Evolutionary conservation across 2,329 filamentous ascomycete species (phyloP).

Genomic region (Dactylellina sp.): DNA sequence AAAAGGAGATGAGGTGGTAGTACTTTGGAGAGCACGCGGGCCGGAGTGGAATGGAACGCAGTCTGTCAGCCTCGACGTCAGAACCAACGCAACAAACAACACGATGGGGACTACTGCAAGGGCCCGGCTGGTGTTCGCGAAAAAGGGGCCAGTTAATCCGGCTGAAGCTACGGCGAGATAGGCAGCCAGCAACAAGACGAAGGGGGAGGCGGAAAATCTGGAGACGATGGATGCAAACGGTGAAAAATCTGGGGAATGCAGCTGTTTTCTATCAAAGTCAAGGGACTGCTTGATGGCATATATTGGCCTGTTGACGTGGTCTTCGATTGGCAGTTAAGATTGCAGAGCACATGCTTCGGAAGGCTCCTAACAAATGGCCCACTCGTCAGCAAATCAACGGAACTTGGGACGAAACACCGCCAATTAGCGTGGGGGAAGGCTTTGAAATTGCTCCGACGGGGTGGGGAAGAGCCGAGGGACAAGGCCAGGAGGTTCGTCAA

Average conservation of each 20-base stretch:
- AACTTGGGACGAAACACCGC: slow-evolving; percentile 28
- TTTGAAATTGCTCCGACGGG: no score
- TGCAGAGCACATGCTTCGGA: slow-evolving; percentile 48
- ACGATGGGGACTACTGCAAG: slow-evolving; percentile 15
- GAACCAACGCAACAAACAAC: slow-evolving; percentile 25
- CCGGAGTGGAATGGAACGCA: slow-evolving; percentile 34
- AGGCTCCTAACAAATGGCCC: not conserved
- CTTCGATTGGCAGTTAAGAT: slow-evolving; percentile 24
- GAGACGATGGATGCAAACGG: slow-evolving; percentile 11
- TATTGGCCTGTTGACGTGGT: slow-evolving; percentile 37
- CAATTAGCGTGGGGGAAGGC: slow-evolving; percentile 33
- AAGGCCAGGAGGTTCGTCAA: slow-evolving; percentile 24
- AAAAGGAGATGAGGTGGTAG: no score
- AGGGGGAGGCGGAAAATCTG: not conserved
- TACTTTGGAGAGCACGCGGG: no score
- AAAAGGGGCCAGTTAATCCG: slow-evolving; percentile 41
- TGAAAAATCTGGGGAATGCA: slow-evolving; percentile 1
- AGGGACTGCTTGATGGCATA: no score
- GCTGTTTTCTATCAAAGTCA: not conserved
- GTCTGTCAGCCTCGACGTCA: slow-evolving; percentile 29
- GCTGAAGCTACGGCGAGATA: slow-evolving; percentile 28
- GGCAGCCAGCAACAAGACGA: slow-evolving; percentile 7
- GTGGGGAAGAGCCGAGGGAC: slow-evolving; percentile 34
- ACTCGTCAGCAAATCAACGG: slow-evolving; percentile 36
- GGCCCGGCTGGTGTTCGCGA: slow-evolving; percentile 7